Conservation (phyloP, 208 protist genomes). For the Trypanosoma cruzi region DNA sequence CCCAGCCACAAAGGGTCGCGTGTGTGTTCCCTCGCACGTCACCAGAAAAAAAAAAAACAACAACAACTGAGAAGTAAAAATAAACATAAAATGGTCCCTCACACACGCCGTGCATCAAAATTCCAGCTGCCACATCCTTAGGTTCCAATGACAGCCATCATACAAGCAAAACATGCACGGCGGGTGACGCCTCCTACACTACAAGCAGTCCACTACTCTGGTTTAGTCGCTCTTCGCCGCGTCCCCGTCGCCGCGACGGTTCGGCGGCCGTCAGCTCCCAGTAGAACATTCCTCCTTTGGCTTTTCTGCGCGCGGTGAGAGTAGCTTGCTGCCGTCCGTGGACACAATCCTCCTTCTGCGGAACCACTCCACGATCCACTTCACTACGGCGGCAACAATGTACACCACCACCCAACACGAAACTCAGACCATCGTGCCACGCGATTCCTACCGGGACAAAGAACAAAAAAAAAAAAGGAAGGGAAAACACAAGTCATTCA, state of each 20-base stretch:
- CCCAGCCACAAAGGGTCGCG: not conserved
- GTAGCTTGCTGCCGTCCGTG: not conserved
- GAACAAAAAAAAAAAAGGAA: conserved; percentile 15
- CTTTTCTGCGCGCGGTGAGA: not conserved
- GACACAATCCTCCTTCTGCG: conserved; percentile 5
- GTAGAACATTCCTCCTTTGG: conserved; percentile 16
- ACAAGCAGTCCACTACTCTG: not conserved
- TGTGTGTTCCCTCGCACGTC: not conserved
- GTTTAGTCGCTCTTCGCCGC: conserved; percentile 22
- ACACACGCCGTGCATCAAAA: conserved; percentile 19
- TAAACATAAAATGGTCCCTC: not conserved
- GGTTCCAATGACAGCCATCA: conserved; percentile 53
- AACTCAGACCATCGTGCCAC: conserved; percentile 44
- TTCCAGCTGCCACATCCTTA: conserved; percentile 38
- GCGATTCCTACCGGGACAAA: not conserved
- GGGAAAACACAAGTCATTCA: not conserved
- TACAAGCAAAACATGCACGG: conserved; percentile 26
- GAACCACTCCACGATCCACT: conserved; percentile 38
- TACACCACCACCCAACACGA: conserved; percentile 67
- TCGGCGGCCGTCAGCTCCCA: conserved; percentile 36
- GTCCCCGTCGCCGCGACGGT: conserved; percentile 22
- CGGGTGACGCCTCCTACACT: not conserved
- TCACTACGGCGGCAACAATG: conserved; percentile 37
- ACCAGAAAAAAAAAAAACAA: not conserved
- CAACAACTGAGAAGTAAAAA: conserved; percentile 7